phyloP scores from a whole-genome alignment of 495 filamentous ascomycete species.

The Neurospora sp. region DNA sequence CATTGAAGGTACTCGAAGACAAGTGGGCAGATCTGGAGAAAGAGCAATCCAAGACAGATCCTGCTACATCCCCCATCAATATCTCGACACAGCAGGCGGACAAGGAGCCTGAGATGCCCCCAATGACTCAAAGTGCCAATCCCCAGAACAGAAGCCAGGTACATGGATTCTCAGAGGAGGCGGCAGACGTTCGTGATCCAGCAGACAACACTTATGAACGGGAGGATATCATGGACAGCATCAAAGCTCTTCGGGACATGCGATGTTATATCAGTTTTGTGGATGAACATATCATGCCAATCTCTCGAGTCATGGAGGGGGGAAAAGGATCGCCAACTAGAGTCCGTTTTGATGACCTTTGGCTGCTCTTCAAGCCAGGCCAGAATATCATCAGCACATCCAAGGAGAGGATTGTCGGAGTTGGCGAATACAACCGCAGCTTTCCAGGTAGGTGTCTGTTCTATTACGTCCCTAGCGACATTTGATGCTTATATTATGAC shows the following conservation, averaged over 20 bases:
- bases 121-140: too few relatives aligned
- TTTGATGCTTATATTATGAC: too few relatives aligned
- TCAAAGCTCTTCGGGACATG: slow-evolving; percentile 23
- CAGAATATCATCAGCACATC: slow-evolving; percentile 3
- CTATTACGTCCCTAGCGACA: too few relatives aligned
- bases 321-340: not conserved
- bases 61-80: not conserved
- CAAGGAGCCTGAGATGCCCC: not conserved
- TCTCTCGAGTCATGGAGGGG: not conserved
- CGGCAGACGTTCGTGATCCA: not conserved
- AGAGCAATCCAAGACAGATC: slow-evolving; percentile 16
- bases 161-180: not conserved
- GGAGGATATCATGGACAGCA: slow-evolving; percentile 21
- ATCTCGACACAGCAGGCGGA: not conserved
- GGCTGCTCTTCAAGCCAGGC: slow-evolving; percentile 29
- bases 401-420: not conserved
- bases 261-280: slow-evolving; percentile 28
- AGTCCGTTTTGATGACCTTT: slow-evolving; percentile 27
- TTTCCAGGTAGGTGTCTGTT: too few relatives aligned
- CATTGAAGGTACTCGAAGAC: slow-evolving; percentile 24
- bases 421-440: too few relatives aligned
- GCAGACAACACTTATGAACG: slow-evolving; percentile 12
- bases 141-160: too few relatives aligned
- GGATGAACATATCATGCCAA: slow-evolving; percentile 26
- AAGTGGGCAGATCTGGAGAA: slow-evolving; percentile 26